Conservation (phyloP, 768 basidiomycete genomes). For the Hypholoma sublateritium region DNA sequence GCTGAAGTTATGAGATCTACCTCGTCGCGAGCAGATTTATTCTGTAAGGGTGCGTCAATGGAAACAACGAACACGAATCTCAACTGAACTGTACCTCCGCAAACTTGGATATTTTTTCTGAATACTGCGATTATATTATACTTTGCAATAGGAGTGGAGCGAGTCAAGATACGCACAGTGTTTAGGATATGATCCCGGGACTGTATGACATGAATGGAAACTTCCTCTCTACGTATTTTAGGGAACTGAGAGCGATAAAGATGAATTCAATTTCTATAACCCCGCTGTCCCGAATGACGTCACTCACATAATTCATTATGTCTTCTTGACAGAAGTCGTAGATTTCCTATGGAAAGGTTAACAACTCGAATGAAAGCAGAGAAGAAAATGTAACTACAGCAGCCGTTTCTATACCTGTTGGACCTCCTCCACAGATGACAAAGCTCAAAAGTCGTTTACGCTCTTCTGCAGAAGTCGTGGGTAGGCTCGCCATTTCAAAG, state of each 20-base stretch:
- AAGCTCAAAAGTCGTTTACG: slow-evolving; percentile 86
- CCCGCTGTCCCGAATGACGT: neutral
- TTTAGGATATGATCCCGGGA: slow-evolving; percentile 95
- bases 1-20: slow-evolving; percentile 89
- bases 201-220: slow-evolving; percentile 91
- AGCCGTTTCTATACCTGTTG: slow-evolving; percentile 93
- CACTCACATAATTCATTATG: slow-evolving; percentile 82
- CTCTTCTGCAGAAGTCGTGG: slow-evolving; percentile 84
- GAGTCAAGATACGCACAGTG: slow-evolving; percentile 56
- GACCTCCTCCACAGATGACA: slow-evolving; percentile 94
- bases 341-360: slow-evolving; percentile 60
- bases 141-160: neutral
- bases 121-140: slow-evolving; percentile 57
- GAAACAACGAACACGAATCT: slow-evolving; percentile 4
- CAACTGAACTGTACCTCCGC: slow-evolving; percentile 60
- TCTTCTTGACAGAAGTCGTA: slow-evolving; percentile 98
- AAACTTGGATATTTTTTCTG: slow-evolving; percentile 94
- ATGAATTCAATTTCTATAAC: neutral
- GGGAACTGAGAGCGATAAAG: slow-evolving; percentile 42
- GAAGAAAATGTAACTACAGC: slow-evolving; percentile 45
- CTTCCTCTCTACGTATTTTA: slow-evolving; percentile 83
- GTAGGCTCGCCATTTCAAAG: slow-evolving; percentile 87
- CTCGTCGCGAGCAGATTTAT: slow-evolving; percentile 78
- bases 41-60: slow-evolving; percentile 31
- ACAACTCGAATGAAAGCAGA: neutral